Evolutionary conservation across 129 eudicot genomes (phyloP).

Genomic region (Arctium minus): DNA sequence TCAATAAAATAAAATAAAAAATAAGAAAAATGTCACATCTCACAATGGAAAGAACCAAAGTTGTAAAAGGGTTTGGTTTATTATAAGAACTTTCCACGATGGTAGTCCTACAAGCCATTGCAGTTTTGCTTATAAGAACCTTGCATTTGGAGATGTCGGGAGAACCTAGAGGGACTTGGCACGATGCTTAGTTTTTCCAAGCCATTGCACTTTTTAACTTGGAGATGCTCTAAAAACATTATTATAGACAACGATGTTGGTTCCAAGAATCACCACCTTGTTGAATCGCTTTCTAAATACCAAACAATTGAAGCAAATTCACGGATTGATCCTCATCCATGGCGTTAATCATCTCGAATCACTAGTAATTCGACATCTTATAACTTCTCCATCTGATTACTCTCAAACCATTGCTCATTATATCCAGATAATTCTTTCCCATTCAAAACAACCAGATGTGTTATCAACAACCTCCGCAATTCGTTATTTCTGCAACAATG

Average conservation of each 20-base stretch:
- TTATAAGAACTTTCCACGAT: no score
- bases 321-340: constrained; percentile 20
- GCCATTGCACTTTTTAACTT: no score
- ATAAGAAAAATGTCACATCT: no score
- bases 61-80: no score
- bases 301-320: constrained; percentile 38
- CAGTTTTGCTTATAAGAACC: no score
- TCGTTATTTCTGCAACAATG: constrained; percentile 27
- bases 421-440: constrained; percentile 12
- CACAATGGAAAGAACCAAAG: no score
- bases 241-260: constrained; percentile 2
- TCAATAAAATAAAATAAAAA: no score
- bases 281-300: constrained; percentile 1
- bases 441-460: constrained; percentile 24
- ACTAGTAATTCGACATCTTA: constrained; percentile 14
- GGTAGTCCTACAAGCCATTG: no score
- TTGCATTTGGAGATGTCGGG: no score
- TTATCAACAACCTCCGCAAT: constrained; percentile 19
- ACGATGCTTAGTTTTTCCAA: no score
- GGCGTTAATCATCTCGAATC: constrained; percentile 27
- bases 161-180: no score
- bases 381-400: constrained; percentile 21
- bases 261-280: constrained; percentile 21
- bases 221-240: not conserved
- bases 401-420: constrained; percentile 10